phyloP scores from a whole-genome alignment of 2,329 filamentous ascomycete genomes.

The Diaporthe batatas region DNA sequence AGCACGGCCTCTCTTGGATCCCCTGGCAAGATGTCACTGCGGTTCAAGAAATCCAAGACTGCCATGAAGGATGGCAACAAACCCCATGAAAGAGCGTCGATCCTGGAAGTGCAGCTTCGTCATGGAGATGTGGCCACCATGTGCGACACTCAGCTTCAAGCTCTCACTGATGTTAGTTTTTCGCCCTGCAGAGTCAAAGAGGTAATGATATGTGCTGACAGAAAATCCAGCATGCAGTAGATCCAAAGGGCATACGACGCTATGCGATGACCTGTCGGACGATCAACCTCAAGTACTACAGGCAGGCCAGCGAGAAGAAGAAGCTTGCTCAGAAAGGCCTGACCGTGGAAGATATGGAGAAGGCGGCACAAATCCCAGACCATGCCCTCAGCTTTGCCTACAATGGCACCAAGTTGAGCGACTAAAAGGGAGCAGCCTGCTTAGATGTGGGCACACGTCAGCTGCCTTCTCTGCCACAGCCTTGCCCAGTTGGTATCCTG shows the following conservation, averaged over 20 bases:
- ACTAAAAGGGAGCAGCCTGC: background rate
- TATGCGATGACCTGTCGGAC: conserved; percentile 38
- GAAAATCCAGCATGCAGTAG: conserved; percentile 28
- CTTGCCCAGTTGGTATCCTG: background rate
- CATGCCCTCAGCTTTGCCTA: conserved; percentile 10
- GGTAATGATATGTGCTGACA: conserved; percentile 43
- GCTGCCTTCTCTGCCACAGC: background rate
- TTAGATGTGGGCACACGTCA: background rate
- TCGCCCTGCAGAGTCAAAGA: background rate
- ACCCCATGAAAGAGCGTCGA: background rate
- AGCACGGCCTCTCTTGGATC: conserved; percentile 72
- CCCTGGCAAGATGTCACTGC: conserved; percentile 65
- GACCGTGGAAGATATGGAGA: conserved; percentile 2
- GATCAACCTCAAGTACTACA: conserved; percentile 36
- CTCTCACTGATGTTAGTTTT: conserved; percentile 65
- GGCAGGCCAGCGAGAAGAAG: background rate
- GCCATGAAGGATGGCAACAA: conserved; percentile 37
- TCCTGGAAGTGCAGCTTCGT: conserved; percentile 59
- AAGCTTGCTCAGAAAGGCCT: conserved; percentile 18
- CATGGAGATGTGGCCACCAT: conserved; percentile 77
- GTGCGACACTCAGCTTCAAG: conserved; percentile 65
- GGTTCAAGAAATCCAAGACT: conserved; percentile 38
- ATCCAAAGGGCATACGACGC: conserved; percentile 12
- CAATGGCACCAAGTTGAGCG: conserved; percentile 5
- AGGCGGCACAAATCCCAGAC: conserved; percentile 14